phyloP scores from a whole-genome alignment of 148 eudicot species.

The Drosera capensis region DNA sequence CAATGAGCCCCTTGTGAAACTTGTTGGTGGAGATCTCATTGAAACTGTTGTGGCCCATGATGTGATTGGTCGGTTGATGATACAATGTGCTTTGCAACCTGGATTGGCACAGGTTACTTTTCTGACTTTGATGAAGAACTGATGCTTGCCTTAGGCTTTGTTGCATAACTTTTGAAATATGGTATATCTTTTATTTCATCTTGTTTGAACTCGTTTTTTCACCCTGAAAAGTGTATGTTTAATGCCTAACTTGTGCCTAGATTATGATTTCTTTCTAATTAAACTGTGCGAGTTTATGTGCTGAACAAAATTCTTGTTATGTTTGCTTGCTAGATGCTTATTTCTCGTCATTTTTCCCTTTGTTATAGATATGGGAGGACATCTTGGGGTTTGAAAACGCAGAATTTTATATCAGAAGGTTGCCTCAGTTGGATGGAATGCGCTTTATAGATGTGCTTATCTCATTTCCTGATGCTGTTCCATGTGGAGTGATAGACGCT shows the following conservation, averaged over 20 bases:
- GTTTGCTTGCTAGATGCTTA: too few species aligned
- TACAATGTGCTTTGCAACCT: slow-evolving; percentile 98
- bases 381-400: slow-evolving; percentile 93
- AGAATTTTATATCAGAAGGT: slow-evolving; percentile 86
- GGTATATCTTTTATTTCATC: too few species aligned
- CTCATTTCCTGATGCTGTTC: slow-evolving; percentile 88
- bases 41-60: slow-evolving; percentile 98
- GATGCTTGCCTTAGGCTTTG: neutral
- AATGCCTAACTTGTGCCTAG: too few species aligned
- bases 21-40: slow-evolving; percentile 80
- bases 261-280: too few species aligned
- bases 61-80: slow-evolving; percentile 93
- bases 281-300: neutral
- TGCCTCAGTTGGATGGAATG: slow-evolving; percentile 66
- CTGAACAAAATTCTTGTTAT: neutral
- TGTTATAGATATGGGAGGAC: slow-evolving; percentile 84
- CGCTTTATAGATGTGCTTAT: slow-evolving; percentile 50
- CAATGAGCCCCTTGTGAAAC: slow-evolving; percentile 92
- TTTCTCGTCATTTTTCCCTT: slow-evolving; percentile 4
- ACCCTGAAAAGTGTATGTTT: too few species aligned
- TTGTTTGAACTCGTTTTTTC: too few species aligned
- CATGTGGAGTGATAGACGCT: slow-evolving; percentile 85
- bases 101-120: slow-evolving; percentile 85
- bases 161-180: neutral
- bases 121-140: too few species aligned